Evolutionary conservation across 495 filamentous ascomycete species (phyloP).

Genomic region (Xylaria acuta): DNA sequence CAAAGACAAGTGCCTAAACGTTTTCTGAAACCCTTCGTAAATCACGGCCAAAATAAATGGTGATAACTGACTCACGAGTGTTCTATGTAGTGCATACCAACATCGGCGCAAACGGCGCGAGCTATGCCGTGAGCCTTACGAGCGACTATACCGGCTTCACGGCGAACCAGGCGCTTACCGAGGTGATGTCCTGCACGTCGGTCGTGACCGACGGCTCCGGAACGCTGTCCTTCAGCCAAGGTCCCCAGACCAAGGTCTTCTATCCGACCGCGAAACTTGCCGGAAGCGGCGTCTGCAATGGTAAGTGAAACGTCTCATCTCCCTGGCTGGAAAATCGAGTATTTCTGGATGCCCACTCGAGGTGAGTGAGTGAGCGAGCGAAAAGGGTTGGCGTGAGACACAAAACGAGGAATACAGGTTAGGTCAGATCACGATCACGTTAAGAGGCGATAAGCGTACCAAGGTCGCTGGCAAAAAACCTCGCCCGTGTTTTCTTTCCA

Average conservation of each 20-base stretch:
- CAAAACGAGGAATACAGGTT: neutral
- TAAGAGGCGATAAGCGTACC: neutral
- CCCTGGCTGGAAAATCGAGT: neutral
- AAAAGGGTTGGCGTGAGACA: neutral
- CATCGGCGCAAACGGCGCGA: conserved; percentile 52
- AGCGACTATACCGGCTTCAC: conserved; percentile 49
- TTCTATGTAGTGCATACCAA: conserved; percentile 72
- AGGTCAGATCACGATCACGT: no score
- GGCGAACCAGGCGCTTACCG: conserved; percentile 48
- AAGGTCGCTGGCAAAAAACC: neutral
- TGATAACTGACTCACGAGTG: no score
- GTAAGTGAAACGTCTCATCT: conserved; percentile 16
- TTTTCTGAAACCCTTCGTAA: no score
- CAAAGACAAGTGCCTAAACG: no score
- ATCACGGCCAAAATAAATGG: no score
- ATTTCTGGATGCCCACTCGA: neutral
- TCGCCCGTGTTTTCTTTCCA: neutral
- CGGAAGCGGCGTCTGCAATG: conserved; percentile 48
- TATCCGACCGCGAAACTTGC: conserved; percentile 46
- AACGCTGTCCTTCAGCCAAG: conserved; percentile 48
- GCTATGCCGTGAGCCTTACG: conserved; percentile 55
- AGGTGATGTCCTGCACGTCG: conserved; percentile 57
- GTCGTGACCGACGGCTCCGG: conserved; percentile 54
- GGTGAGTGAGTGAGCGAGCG: no score
- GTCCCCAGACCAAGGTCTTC: conserved; percentile 60